Evolutionary conservation across 2,329 filamentous ascomycete species (phyloP), one percentile per base, ranked within the genome.

Genomic region (Microthyrium microscopicum): DNA sequence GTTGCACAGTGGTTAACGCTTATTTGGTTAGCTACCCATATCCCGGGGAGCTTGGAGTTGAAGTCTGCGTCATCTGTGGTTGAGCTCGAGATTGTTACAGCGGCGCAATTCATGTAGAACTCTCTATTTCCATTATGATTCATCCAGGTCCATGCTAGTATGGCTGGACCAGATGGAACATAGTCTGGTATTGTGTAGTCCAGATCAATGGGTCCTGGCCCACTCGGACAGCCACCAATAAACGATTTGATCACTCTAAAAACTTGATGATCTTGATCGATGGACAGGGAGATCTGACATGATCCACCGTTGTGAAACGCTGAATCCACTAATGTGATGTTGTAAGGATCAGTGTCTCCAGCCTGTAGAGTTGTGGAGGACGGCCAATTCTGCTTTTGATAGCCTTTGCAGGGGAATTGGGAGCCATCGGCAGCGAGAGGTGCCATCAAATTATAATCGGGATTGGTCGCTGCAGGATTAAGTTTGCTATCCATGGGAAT

Each of bases 101-200:
- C 9, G 22, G 78, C 82, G 45, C 87, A 95, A 66, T 93, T 89
- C 84, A 92, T 92, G 66, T 94, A 94, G 66, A 93, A 83, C 52
- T 95, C 89, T 1, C 85, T 75, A 61, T 93, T 92, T 3, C 89
- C 89, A 7, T 92, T 48, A 39, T 77, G 78, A 56, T 95, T 95
- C 56, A 91, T 72, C 89, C 89, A 95, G 1, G 82, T 83, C 83
- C 84, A 94, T 1, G 80, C 80, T 4, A 93, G 58, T 0, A 73
- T 77, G 24, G 79, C 84, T 26, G 80, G 65, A 3, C 84, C 84
- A 1, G 71, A 55, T 12, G 72, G 67, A 30, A 92, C 63, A 9
- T 74, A 68, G 0, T 64, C 49, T 0, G 83, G 84, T 5, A 93
- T 71, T 0, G 58, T 68, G 56, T 75, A 87, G n/a, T n/a, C n/a